Conservation (phyloP, 129 eudicot genomes). For the Sambucus nigra region DNA sequence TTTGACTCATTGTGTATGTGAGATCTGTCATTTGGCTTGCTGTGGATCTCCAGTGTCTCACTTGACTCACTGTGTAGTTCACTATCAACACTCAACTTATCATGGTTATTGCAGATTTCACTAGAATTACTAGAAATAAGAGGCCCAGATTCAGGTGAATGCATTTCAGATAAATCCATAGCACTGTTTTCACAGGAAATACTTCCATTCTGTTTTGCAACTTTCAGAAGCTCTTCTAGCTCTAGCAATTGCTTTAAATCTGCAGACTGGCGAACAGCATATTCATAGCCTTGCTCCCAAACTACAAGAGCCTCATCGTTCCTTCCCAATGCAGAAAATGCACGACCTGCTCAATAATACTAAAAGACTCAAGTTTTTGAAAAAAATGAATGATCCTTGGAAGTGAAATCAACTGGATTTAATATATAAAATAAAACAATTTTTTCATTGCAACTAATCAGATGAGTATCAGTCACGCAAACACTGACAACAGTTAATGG, state of each 20-base stretch:
- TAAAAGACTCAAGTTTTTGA: neutral
- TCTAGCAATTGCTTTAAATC: constrained; percentile 89
- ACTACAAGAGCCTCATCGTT: constrained; percentile 71
- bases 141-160: constrained; percentile 33
- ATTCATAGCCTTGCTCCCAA: constrained; percentile 86
- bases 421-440: constrained; percentile 4
- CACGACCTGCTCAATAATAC: constrained; percentile 46
- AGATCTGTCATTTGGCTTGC: constrained; percentile 27
- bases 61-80: constrained; percentile 31
- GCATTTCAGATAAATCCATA: constrained; percentile 26
- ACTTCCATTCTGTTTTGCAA: constrained; percentile 39
- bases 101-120: constrained; percentile 23
- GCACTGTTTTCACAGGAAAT: constrained; percentile 28
- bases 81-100: constrained; percentile 27
- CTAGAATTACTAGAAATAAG: constrained; percentile 26
- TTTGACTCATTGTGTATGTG: constrained; percentile 25
- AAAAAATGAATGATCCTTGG: constrained; percentile 4
- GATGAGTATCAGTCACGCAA: neutral
- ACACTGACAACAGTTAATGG: neutral
- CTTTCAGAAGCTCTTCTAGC: constrained; percentile 73
- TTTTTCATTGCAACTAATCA: neutral
- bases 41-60: constrained; percentile 24
- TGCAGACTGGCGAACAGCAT: constrained; percentile 60
- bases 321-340: constrained; percentile 81
- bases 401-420: neutral